Evolutionary conservation across 306 rosid genomes (phyloP), one percentile per base, ranked within the genome.

Genomic region (Cicer pinnatifidum): DNA sequence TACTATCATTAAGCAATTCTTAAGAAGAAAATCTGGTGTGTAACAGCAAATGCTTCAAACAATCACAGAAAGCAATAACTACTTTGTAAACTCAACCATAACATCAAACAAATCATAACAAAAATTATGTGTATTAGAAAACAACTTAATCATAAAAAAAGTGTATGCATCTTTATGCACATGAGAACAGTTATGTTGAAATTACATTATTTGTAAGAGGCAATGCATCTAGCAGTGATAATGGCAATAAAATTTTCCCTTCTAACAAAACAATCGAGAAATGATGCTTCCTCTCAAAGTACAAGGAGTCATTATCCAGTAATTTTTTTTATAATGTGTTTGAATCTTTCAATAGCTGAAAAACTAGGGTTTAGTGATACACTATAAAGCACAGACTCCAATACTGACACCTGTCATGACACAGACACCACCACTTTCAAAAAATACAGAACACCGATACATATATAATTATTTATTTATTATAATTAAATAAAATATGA

Each of bases 1-100:
- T 37, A 62, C 40, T 80, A 46, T 52, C 72, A 59, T 51, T 73
- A 9, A 78, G 12, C 69, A 17, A 54, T 47, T 43, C 9, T 9
- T 12, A 9, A 23, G 57, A 2, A 76, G 16, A 44, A 79, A 57
- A 56, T 28, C 11, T 28, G 16, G 11, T 52, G 35, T 43, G 6
- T 23, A 33, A 28, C 2, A 75, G 51, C 58, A 23, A 76, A 72
- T 51, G 13, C 7, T 47, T 39, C 45, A 71, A 6, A 38, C 43
- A 38, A 81, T 1, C 17, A 44, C 13, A 51, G 48, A 51, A 39
- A 11, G 6, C 2, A 6, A 10, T 4, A 17, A 64, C 2, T 33
- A 47, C 39, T 3, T 19, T 13, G 45, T 43, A 60, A 77, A 9
- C 35, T 53, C 38, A 44, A 67, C 4, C 38, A 63, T 69, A 41